Percentiles rank a stretch among this genome's conserved stretches.
These are phyloP conservation scores for Raddia distichophylla DNA, from an alignment of 176 grass and related monocot species.

Conservation along the genomic window DNA sequence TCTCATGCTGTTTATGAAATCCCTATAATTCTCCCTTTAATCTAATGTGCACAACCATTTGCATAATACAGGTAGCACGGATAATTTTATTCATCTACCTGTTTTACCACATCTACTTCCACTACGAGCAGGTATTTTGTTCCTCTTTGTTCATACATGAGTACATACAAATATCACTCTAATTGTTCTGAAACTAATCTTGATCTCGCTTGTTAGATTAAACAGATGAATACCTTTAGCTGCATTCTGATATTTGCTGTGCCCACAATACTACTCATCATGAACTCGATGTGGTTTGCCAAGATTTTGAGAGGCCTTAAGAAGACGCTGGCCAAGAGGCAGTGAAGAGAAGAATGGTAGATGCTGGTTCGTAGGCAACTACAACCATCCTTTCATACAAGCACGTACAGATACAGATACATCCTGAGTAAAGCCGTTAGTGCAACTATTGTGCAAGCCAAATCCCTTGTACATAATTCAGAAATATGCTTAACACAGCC, in stretches of 20 bases:
- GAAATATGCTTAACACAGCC: slow-evolving; percentile 11
- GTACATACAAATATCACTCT: slow-evolving; percentile 9
- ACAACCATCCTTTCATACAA: slow-evolving; percentile 33
- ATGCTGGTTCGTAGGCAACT: slow-evolving; percentile 30
- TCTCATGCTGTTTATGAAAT: slow-evolving; percentile 1
- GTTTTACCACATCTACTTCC: slow-evolving; percentile 92
- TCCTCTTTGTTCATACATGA: slow-evolving; percentile 1
- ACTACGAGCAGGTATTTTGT: slow-evolving; percentile 74
- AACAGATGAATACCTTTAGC: slow-evolving; percentile 67
- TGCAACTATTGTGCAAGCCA: slow-evolving; percentile 30
- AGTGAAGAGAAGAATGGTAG: slow-evolving; percentile 60
- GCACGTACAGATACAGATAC: slow-evolving; percentile 28
- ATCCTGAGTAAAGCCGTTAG: slow-evolving; percentile 32
- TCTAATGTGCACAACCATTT: slow-evolving; percentile 26
- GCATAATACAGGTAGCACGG: slow-evolving; percentile 78
- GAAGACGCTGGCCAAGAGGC: slow-evolving; percentile 85
- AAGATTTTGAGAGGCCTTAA: slow-evolving; percentile 96
- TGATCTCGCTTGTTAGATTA: slow-evolving; percentile 57
- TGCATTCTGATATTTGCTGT: slow-evolving; percentile 71
- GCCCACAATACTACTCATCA: slow-evolving; percentile 69
- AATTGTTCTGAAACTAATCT: slow-evolving; percentile 28
- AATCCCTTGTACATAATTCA: slow-evolving; percentile 47
- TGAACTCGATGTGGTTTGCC: slow-evolving; percentile 93
- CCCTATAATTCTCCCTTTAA: slow-evolving; percentile 4
- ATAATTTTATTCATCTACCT: slow-evolving; percentile 90